A percentile compares a stretch with the other conserved stretches of the same genome.
Evolutionary conservation across 208 protist species (phyloP).

Genomic region (Acanthamoeba royreba): DNA sequence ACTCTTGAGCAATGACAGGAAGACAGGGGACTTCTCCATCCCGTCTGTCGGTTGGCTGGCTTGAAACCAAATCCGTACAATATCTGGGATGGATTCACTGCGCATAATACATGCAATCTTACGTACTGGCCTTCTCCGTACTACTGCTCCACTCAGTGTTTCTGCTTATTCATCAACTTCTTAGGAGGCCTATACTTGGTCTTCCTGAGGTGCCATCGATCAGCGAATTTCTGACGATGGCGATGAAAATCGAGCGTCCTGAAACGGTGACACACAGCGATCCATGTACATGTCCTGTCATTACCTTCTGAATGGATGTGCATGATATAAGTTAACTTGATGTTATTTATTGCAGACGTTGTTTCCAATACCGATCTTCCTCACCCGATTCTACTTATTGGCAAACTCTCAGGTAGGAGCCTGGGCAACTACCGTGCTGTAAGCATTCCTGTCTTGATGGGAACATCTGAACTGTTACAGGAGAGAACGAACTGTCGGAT

Average conservation of each 20-base stretch:
- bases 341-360: neutral
- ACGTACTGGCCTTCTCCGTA: neutral
- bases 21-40: neutral
- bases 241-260: neutral
- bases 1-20: neutral
- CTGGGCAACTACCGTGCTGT: no score
- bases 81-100: neutral
- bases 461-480: no score
- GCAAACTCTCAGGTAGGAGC: neutral
- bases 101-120: neutral
- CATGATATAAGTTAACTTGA: no score
- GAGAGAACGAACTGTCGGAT: neutral
- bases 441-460: no score
- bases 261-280: neutral
- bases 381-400: neutral
- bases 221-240: neutral
- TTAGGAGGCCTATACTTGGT: neutral
- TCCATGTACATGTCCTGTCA: no score
- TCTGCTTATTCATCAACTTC: neutral
- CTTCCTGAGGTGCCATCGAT: neutral
- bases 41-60: neutral
- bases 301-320: neutral
- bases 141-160: neutral
- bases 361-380: neutral
- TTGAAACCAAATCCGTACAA: neutral